Evolutionary conservation across 2,329 filamentous ascomycete genomes (phyloP), one percentile per base, ranked within the genome.

Genomic region (Pseudogymnoascus sp.): DNA sequence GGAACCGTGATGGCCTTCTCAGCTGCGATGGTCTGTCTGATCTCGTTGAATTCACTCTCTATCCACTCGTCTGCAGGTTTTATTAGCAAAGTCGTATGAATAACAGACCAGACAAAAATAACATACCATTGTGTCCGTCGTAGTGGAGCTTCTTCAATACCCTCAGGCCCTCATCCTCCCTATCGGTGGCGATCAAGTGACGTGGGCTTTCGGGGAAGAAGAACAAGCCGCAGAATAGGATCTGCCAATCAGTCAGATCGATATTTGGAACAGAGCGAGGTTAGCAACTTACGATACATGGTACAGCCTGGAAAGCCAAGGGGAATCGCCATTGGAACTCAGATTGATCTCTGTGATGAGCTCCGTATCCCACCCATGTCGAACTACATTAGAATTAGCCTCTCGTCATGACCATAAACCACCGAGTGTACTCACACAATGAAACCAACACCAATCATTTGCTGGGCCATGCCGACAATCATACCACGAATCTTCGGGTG

Each of bases 401-500:
- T 79, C 85, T 63, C 81, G 87, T 0, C 81, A 80, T 61, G 83
- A 81, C 83, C 84, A 86, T 51, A 7, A 57, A 57, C 51, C 28
- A 31, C 51, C n/a, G 19, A 13, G 16, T 19, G n/a, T 7, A 57
- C 51, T 57, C 8, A 84, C 16, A 81, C 78, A 4, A 87, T 75
- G 45, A 82, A 77, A 63, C 85, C 85, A 36, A 87, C 77, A 10
- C 83, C 85, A 23, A 87, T 71, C 83, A 87, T 86, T 70, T 86
- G 85, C 68, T 87, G 84, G 71, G 86, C 83, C 11, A 87, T 73
- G 13, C 81, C 79, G 13, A 84, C 86, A 34, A 87, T 77, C 67
- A 81, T 78, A 28, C 85, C 85, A 73, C 85, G 82, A 68, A 87
- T 87, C 65, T 78, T 79, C 2, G 84, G 84, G 72, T 87, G 85